Evolutionary conservation across 1,284 basidiomycete species (phyloP).

Genomic region (Naganishia cerealis): DNA sequence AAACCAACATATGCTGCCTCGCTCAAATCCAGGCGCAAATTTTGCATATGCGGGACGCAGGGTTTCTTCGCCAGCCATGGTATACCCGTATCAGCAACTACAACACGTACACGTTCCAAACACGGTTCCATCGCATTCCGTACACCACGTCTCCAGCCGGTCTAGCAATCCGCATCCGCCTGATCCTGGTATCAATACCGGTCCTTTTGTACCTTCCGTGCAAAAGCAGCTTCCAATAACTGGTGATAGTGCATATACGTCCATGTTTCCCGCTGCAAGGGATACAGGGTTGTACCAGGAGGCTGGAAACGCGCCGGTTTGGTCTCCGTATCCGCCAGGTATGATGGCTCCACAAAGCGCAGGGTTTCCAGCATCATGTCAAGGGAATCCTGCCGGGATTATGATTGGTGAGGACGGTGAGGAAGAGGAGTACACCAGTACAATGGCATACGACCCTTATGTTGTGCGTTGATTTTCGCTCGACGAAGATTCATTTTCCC

Average conservation of each 20-base stretch:
- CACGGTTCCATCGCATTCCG: not conserved
- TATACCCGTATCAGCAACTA: not conserved
- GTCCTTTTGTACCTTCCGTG: not conserved
- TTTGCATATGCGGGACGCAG: not conserved
- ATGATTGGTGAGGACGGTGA: conserved; percentile 8
- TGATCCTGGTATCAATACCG: conserved; percentile 3
- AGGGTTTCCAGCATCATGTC: conserved; percentile 5
- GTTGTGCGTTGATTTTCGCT: conserved; percentile 6
- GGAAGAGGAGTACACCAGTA: conserved; percentile 7
- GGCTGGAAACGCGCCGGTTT: not conserved
- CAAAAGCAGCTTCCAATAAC: not conserved
- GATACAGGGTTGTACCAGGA: not conserved
- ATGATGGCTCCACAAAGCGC: not conserved
- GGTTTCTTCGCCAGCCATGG: not conserved
- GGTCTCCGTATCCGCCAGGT: not conserved
- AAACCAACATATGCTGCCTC: not conserved
- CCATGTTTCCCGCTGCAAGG: not conserved
- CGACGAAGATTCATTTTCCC: too few species aligned
- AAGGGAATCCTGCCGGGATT: not conserved
- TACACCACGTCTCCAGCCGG: not conserved
- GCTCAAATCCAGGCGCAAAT: not conserved
- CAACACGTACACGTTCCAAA: not conserved
- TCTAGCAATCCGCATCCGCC: not conserved
- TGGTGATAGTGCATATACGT: not conserved
- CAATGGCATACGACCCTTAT: conserved; percentile 16